Percentiles rank a stretch among this genome's conserved stretches.
These are phyloP conservation scores for Termitomyces sp. DNA, from an alignment of 768 basidiomycete species.

Conservation along the genomic window DNA sequence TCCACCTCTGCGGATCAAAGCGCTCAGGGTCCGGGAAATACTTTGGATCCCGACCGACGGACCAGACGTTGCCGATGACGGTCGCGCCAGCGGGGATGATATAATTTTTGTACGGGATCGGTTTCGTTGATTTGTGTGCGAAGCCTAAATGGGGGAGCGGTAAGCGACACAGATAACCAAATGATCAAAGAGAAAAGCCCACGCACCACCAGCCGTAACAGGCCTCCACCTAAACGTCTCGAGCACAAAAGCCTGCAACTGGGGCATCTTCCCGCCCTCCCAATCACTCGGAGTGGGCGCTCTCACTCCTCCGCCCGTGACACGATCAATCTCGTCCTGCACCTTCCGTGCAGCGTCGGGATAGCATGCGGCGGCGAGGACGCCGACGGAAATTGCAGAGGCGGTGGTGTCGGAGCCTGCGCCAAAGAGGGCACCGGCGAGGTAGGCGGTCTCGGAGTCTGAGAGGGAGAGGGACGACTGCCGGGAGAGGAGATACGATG, in stretches of 20 bases:
- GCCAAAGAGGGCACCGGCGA: slow-evolving; percentile 63
- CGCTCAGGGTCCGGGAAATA: slow-evolving; percentile 57
- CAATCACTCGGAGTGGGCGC: slow-evolving; percentile 11
- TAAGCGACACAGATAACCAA: background rate
- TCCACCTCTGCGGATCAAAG: slow-evolving; percentile 59
- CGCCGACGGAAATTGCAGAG: slow-evolving; percentile 48
- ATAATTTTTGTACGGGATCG: slow-evolving; percentile 54
- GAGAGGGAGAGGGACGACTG: slow-evolving; percentile 51
- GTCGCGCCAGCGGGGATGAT: slow-evolving; percentile 54
- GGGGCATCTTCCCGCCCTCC: slow-evolving; percentile 17
- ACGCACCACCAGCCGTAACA: slow-evolving; percentile 41
- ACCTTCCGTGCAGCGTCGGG: slow-evolving; percentile 48
- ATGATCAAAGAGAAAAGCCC: background rate
- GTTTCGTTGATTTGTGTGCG: slow-evolving; percentile 59
- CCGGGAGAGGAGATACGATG: slow-evolving; percentile 53
- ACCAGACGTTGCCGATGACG: slow-evolving; percentile 61
- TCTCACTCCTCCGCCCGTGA: slow-evolving; percentile 47
- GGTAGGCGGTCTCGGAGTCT: slow-evolving; percentile 56
- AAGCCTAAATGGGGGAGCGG: slow-evolving; percentile 33
- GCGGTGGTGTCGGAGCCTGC: slow-evolving; percentile 67
- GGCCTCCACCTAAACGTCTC: slow-evolving; percentile 51
- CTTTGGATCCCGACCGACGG: slow-evolving; percentile 52
- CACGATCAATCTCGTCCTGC: slow-evolving; percentile 50
- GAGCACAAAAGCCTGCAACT: slow-evolving; percentile 45
- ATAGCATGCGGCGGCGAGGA: slow-evolving; percentile 57